Evolutionary conservation across 2,329 filamentous ascomycete genomes (phyloP).

Genomic region (Paraphaeosphaeria sporulosa): DNA sequence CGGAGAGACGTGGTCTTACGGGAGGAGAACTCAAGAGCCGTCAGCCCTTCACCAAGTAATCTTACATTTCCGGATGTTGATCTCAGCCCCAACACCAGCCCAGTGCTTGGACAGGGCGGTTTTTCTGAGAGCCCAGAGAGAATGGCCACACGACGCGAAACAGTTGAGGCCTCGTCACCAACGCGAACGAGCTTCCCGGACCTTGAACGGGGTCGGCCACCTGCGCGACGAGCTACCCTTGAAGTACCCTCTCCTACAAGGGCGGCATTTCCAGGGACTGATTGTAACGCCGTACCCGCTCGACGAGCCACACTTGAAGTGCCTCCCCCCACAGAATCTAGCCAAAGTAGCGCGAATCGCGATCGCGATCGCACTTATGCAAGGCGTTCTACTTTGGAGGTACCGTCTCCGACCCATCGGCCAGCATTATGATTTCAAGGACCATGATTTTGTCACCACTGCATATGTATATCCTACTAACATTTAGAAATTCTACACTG

Average conservation of each 20-base stretch:
- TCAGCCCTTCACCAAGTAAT: constrained; percentile 50
- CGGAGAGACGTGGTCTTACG: constrained; percentile 23
- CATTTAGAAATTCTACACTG: neutral
- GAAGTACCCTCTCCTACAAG: constrained; percentile 2
- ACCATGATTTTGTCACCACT: neutral
- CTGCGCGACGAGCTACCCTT: constrained; percentile 8
- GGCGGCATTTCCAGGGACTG: neutral
- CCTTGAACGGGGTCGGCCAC: neutral
- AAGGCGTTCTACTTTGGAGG: constrained; percentile 30
- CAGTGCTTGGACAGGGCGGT: constrained; percentile 14
- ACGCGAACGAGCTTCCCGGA: constrained; percentile 8
- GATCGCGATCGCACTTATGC: constrained; percentile 6
- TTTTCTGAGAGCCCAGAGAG: constrained; percentile 22
- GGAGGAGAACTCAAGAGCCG: constrained; percentile 46
- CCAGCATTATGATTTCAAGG: neutral
- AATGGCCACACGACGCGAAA: constrained; percentile 24
- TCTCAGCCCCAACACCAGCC: constrained; percentile 26
- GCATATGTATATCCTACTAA: neutral
- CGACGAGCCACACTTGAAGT: constrained; percentile 15
- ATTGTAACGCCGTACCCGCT: constrained; percentile 1
- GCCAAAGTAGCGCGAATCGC: constrained; percentile 2
- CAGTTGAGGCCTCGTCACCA: constrained; percentile 33
- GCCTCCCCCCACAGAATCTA: neutral
- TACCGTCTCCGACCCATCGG: constrained; percentile 24
- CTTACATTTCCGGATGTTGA: constrained; percentile 15